A percentile compares a stretch with the other conserved stretches of the same genome.
phyloP scores from a whole-genome alignment of 805 yeast species.

The Candida nanaspora region DNA sequence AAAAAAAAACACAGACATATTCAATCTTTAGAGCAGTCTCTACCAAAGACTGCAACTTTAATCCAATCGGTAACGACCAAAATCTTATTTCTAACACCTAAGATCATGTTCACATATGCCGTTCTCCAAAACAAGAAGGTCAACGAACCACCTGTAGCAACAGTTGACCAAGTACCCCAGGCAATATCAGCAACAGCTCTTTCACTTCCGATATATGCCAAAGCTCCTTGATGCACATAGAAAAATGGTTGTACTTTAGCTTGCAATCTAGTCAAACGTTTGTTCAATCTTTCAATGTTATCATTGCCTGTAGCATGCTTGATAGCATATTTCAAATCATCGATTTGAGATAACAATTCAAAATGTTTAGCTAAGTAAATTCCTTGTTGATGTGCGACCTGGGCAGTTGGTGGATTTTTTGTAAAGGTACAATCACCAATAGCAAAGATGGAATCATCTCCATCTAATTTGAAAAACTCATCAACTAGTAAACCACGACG shows the following conservation, averaged over 20 bases:
- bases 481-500: conserved; percentile 85
- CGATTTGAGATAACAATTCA: conserved; percentile 55
- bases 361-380: conserved; percentile 67
- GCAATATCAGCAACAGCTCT: conserved; percentile 87
- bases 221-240: conserved; percentile 83
- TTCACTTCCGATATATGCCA: conserved; percentile 89
- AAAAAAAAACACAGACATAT: background rate
- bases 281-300: conserved; percentile 36
- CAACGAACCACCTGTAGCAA: conserved; percentile 74
- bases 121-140: conserved; percentile 93
- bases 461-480: conserved; percentile 74
- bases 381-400: conserved; percentile 94
- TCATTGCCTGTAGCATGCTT: conserved; percentile 33
- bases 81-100: conserved; percentile 79
- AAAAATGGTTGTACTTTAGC: conserved; percentile 51
- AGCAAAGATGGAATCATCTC: conserved; percentile 72
- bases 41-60: conserved; percentile 79
- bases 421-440: conserved; percentile 91
- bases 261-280: conserved; percentile 34
- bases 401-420: conserved; percentile 91
- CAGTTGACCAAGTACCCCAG: conserved; percentile 71
- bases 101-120: conserved; percentile 87
- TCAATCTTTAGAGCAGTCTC: conserved; percentile 84
- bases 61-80: conserved; percentile 84
- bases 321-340: conserved; percentile 42